These are phyloP conservation scores for Euclidium syriacum DNA, from an alignment of 345 rosid species.

Conservation along the genomic window DNA sequence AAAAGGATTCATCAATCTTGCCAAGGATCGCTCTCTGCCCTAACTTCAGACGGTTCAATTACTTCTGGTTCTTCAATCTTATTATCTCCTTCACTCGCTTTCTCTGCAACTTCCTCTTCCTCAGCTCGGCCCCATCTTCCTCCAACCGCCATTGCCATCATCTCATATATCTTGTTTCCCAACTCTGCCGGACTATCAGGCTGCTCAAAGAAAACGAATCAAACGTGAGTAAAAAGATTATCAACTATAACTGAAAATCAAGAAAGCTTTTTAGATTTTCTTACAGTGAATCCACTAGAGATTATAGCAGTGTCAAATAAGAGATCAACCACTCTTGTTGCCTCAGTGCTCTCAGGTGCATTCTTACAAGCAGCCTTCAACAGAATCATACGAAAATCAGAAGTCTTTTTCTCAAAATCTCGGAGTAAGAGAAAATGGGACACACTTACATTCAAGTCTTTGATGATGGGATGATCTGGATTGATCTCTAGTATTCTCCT, in stretches of 20 bases:
- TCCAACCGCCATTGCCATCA: constrained; percentile 98
- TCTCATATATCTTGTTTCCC: constrained; percentile 94
- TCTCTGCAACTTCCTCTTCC: constrained; percentile 33
- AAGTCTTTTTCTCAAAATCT: neutral
- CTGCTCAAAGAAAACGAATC: constrained; percentile 36
- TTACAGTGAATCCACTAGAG: constrained; percentile 94
- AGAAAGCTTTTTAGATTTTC: constrained; percentile 10
- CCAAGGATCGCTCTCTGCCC: constrained; percentile 90
- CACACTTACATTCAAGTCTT: constrained; percentile 73
- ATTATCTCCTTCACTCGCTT: constrained; percentile 11
- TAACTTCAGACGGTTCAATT: constrained; percentile 88
- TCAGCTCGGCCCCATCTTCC: constrained; percentile 96
- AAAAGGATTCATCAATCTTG: constrained; percentile 34
- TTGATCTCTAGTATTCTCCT: constrained; percentile 92
- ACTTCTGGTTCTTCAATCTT: constrained; percentile 50
- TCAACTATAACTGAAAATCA: neutral
- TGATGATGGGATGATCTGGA: constrained; percentile 86
- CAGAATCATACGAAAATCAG: neutral
- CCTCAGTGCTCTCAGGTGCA: constrained; percentile 75
- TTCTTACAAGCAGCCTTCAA: constrained; percentile 93
- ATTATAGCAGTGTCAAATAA: constrained; percentile 87
- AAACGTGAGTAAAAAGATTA: neutral
- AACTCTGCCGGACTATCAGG: constrained; percentile 95
- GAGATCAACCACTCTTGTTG: constrained; percentile 87
- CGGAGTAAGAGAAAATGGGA: neutral